Percentiles rank a stretch among this genome's conserved stretches.
Evolutionary conservation across 1,284 basidiomycete genomes (phyloP).

Genomic region (Coniferiporia weirii): DNA sequence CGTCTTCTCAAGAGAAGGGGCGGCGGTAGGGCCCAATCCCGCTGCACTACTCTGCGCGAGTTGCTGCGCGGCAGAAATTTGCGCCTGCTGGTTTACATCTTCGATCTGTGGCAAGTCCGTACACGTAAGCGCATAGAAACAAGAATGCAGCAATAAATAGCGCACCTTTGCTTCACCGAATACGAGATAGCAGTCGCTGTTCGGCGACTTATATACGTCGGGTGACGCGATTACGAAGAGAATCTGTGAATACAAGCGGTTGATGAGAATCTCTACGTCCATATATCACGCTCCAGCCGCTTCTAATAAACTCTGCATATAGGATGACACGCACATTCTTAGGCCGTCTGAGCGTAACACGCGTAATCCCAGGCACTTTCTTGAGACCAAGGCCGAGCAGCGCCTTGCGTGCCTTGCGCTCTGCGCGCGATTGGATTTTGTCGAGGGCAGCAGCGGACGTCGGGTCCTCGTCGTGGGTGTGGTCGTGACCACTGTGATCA

Average conservation of each 20-base stretch:
- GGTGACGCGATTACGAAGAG: conserved; percentile 92
- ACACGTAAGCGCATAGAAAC: neutral
- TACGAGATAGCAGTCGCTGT: conserved; percentile 97
- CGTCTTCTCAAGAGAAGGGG: conserved; percentile 50
- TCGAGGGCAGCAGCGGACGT: conserved; percentile 82
- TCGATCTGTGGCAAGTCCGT: conserved; percentile 56
- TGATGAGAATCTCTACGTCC: conserved; percentile 1
- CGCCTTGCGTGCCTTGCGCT: conserved; percentile 89
- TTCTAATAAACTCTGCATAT: neutral
- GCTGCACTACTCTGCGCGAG: conserved; percentile 52
- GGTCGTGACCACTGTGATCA: conserved; percentile 49
- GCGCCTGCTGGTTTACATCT: conserved; percentile 85
- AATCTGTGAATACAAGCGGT: conserved; percentile 42
- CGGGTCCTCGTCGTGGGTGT: conserved; percentile 70
- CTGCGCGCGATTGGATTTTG: conserved; percentile 88
- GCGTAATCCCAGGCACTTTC: conserved; percentile 87
- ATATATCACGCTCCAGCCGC: too few species aligned
- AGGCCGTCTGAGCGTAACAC: conserved; percentile 90
- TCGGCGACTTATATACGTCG: conserved; percentile 96
- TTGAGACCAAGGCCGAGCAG: conserved; percentile 86
- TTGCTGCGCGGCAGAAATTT: conserved; percentile 82
- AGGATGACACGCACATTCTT: conserved; percentile 69
- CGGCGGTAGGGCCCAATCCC: conserved; percentile 37
- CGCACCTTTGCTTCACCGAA: conserved; percentile 94
- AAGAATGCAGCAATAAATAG: neutral